Evolutionary conservation across 768 basidiomycete genomes (phyloP), one percentile per base, ranked within the genome.

Genomic region (Suillus discolor): DNA sequence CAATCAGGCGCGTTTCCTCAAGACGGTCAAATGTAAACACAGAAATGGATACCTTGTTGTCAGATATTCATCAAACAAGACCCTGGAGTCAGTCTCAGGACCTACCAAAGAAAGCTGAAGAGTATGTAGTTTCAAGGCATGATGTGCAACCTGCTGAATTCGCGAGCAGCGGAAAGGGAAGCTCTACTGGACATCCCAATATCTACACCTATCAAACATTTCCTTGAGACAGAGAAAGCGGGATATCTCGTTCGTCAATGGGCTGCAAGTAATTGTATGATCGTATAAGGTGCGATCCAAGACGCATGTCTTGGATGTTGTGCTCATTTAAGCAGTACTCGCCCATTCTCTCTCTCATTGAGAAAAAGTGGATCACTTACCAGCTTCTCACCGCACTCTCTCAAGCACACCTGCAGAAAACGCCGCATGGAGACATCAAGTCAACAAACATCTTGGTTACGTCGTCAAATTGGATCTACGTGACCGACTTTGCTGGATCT

Each of bases 331-430:
- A 12, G 1, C 71, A 99, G 97, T 73, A 99, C 96, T 3, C 93
- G 97, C 42, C 97, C 97, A 4, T 99, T 99, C 82, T 99, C 47
- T 91, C 88, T 67, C 76, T 83, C 67, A 85, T 99, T 25, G 97
- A 99, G 82, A 99, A 99, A 85, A 94, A 94, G 74, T 99, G 97
- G 97, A 94, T 99, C 65, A 89, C 92, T 0, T 99, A 95, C 73
- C 97, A 99, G 76, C 82, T 99, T 2, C 82, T 99, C 66, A 90
- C 87, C 34, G 94, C 90, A 3, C 83, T 99, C 47, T 86, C 91
- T 31, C 93, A 94, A 70, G 89, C 93, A 0, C 86, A 93, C 31
- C 88, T 88, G 63, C 88, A 90, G 60, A 93, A 96, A 80, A 82
- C 96, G n/a, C 87, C 96, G 3, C 97, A 99, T 77, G 97, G 97